Conservation (phyloP, 2,329 filamentous ascomycete species). For the Neonectria hederae region DNA sequence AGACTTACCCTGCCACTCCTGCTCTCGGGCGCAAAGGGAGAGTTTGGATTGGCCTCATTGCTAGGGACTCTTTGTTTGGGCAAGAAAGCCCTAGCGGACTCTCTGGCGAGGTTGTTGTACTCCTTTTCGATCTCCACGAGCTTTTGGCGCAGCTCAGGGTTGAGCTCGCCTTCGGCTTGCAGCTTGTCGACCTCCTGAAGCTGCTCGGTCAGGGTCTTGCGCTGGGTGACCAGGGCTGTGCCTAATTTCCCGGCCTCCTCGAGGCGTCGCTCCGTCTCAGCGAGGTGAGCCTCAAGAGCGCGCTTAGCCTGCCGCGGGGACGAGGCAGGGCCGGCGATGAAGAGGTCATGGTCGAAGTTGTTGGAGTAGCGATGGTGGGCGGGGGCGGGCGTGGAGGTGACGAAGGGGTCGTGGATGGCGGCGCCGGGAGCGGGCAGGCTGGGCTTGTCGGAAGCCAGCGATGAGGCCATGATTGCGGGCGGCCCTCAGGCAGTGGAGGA, state of each 20-base stretch:
- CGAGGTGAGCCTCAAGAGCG: slow-evolving; percentile 88
- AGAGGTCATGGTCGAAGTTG: slow-evolving; percentile 81
- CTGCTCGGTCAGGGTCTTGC: slow-evolving; percentile 81
- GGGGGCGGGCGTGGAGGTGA: slow-evolving; percentile 56
- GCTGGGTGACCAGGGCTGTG: slow-evolving; percentile 86
- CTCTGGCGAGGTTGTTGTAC: slow-evolving; percentile 91
- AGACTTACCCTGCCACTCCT: slow-evolving; percentile 62
- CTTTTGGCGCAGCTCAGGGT: slow-evolving; percentile 82
- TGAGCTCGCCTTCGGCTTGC: slow-evolving; percentile 79
- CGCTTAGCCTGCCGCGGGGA: slow-evolving; percentile 89
- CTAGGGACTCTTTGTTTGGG: slow-evolving; percentile 84
- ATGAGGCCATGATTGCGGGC: slow-evolving; percentile 54
- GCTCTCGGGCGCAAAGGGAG: slow-evolving; percentile 63
- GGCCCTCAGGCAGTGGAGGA: slow-evolving; percentile 37
- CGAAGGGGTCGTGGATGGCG: slow-evolving; percentile 65
- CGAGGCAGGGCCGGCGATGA: slow-evolving; percentile 77
- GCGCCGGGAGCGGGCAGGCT: slow-evolving; percentile 51
- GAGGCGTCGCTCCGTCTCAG: slow-evolving; percentile 90
- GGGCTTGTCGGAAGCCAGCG: slow-evolving; percentile 54
- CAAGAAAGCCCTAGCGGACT: slow-evolving; percentile 88
- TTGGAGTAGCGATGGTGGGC: slow-evolving; percentile 77
- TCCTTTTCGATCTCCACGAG: slow-evolving; percentile 90
- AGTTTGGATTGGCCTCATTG: slow-evolving; percentile 65
- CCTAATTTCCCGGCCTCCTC: slow-evolving; percentile 92
- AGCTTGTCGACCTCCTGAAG: slow-evolving; percentile 85